Percentiles rank a stretch among this genome's conserved stretches.
phyloP scores from a whole-genome alignment of 1,284 basidiomycete genomes.

The Prillingera fragicola region DNA sequence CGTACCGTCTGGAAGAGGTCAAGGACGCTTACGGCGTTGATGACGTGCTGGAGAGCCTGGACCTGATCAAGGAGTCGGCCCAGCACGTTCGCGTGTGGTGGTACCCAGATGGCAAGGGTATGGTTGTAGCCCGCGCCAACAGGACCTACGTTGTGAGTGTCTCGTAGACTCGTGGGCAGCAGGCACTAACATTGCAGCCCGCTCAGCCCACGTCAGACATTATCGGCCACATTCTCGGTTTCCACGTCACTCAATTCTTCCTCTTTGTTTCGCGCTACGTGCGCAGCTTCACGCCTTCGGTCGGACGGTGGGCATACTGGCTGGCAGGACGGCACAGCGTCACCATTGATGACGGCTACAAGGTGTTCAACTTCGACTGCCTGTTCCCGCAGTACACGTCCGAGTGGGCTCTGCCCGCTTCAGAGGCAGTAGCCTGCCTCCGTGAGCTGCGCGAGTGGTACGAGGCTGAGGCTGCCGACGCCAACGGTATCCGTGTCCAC shows the following conservation, averaged over 20 bases:
- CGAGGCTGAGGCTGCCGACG: slow-evolving; percentile 60
- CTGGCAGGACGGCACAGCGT: slow-evolving; percentile 33
- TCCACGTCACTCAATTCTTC: slow-evolving; percentile 71
- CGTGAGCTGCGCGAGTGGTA: slow-evolving; percentile 71
- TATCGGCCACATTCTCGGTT: slow-evolving; percentile 63
- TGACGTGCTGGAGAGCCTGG: slow-evolving; percentile 50
- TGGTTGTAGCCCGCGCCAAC: slow-evolving; percentile 70
- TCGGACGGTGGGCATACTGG: slow-evolving; percentile 47
- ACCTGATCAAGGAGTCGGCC: slow-evolving; percentile 57
- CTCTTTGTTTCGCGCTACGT: slow-evolving; percentile 56
- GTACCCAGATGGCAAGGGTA: slow-evolving; percentile 74
- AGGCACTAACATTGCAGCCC: slow-evolving; percentile 45
- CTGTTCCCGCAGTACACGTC: slow-evolving; percentile 80
- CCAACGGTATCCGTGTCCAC: slow-evolving; percentile 73
- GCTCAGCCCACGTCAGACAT: slow-evolving; percentile 48
- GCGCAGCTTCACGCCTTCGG: slow-evolving; percentile 40
- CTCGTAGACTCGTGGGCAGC: background rate
- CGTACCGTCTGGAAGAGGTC: slow-evolving; percentile 75
- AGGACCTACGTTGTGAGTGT: slow-evolving; percentile 68
- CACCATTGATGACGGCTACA: slow-evolving; percentile 64
- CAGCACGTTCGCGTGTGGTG: slow-evolving; percentile 94
- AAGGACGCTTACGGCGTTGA: slow-evolving; percentile 60
- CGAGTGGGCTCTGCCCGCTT: slow-evolving; percentile 74
- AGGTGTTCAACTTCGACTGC: slow-evolving; percentile 74
- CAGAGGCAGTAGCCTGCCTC: slow-evolving; percentile 59